Evolutionary conservation across 2,329 filamentous ascomycete species (phyloP).

Genomic region (Xylaria hypoxylon): DNA sequence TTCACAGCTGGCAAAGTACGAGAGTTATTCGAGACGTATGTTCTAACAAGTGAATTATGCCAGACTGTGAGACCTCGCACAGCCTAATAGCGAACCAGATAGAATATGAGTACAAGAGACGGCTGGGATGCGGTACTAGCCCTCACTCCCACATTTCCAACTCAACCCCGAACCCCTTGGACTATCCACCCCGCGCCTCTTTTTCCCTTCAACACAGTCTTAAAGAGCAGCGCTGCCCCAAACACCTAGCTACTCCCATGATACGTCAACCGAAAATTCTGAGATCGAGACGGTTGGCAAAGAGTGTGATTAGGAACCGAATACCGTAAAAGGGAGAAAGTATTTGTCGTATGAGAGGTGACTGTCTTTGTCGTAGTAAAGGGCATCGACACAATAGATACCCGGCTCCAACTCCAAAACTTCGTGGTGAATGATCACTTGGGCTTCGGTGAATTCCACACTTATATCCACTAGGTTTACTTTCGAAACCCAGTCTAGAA

Average conservation of each 20-base stretch:
- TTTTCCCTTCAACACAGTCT: not conserved
- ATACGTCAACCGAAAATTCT: not conserved
- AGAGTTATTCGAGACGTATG: too few relatives aligned
- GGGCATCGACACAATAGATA: conserved; percentile 5
- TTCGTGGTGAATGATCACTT: not conserved
- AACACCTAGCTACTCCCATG: not conserved
- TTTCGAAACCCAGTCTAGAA: not conserved
- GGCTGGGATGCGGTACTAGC: too few relatives aligned
- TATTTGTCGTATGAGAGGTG: not conserved
- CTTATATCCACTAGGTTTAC: not conserved
- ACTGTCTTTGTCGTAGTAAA: not conserved
- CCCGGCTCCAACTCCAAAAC: not conserved
- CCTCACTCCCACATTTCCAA: not conserved
- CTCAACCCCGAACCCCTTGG: not conserved
- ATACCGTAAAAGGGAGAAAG: not conserved
- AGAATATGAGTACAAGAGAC: too few relatives aligned
- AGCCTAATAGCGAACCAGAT: too few relatives aligned
- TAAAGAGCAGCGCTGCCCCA: not conserved
- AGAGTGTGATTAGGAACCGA: not conserved
- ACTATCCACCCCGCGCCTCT: not conserved
- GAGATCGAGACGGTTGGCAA: not conserved
- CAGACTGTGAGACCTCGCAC: too few relatives aligned
- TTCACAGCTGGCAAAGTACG: too few relatives aligned
- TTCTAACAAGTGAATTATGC: too few relatives aligned
- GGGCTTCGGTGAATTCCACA: not conserved